These are phyloP conservation scores for Exophiala sp. DNA, from an alignment of 2,329 filamentous ascomycete species.

Conservation along the genomic window DNA sequence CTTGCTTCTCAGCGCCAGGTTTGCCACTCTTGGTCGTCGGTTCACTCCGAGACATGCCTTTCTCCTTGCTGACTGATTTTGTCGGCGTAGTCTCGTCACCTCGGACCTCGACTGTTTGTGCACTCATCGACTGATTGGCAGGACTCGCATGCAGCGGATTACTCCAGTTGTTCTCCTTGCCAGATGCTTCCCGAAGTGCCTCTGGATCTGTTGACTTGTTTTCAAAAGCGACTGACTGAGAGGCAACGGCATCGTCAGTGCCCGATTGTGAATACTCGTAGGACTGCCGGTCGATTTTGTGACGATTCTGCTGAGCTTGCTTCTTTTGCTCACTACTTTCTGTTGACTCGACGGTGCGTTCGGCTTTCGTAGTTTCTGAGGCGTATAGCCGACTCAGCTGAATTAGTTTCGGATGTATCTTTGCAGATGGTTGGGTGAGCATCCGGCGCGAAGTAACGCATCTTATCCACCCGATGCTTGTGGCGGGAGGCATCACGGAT, in stretches of 20 bases:
- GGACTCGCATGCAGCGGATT: conserved; percentile 17
- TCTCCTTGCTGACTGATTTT: neutral
- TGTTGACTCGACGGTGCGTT: neutral
- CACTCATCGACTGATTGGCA: conserved; percentile 10
- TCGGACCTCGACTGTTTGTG: conserved; percentile 2
- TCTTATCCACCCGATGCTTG: neutral
- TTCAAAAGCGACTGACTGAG: conserved; percentile 5
- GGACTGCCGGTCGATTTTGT: conserved; percentile 17
- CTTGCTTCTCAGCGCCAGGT: conserved; percentile 6
- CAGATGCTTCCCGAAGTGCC: neutral
- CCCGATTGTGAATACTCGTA: conserved; percentile 14
- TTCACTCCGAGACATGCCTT: neutral
- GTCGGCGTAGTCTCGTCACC: neutral
- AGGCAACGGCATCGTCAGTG: conserved; percentile 19
- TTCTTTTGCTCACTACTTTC: conserved; percentile 4
- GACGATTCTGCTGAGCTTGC: conserved; percentile 10
- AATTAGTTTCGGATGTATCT: neutral
- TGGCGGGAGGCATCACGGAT: neutral
- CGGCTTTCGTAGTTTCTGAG: neutral
- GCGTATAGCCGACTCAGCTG: neutral
- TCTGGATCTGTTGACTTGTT: neutral
- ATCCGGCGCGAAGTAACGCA: neutral
- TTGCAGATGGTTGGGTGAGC: no score
- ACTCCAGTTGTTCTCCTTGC: neutral
- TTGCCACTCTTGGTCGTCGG: neutral